These are phyloP conservation scores for Ogataea siamensis DNA, from an alignment of 805 yeast genomes.

Conservation along the genomic window DNA sequence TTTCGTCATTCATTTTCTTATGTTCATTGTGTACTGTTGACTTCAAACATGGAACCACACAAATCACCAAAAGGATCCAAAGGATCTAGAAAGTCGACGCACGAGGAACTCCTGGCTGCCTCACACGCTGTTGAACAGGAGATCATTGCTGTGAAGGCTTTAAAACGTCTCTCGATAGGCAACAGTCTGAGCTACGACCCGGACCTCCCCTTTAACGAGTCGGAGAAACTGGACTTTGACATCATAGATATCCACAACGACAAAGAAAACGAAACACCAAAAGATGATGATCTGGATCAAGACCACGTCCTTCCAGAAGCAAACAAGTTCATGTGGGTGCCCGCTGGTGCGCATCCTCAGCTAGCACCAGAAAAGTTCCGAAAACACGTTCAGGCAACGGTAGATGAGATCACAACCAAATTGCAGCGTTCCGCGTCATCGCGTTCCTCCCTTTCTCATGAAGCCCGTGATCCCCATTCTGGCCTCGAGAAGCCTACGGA, in stretches of 20 bases:
- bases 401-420: slow-evolving; percentile 48
- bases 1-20: slow-evolving; percentile 10
- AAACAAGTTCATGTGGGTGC: slow-evolving; percentile 81
- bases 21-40: slow-evolving; percentile 9
- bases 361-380: slow-evolving; percentile 88
- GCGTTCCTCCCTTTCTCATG: slow-evolving; percentile 28
- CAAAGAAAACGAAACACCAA: slow-evolving; percentile 8
- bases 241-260: slow-evolving; percentile 19
- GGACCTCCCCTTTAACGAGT: slow-evolving; percentile 51
- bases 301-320: slow-evolving; percentile 32
- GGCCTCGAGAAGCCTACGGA: background rate
- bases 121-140: slow-evolving; percentile 77
- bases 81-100: slow-evolving; percentile 29
- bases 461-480: slow-evolving; percentile 7
- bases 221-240: slow-evolving; percentile 24
- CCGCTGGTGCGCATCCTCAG: slow-evolving; percentile 91
- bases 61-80: slow-evolving; percentile 5
- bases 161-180: slow-evolving; percentile 74
- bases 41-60: slow-evolving; percentile 6
- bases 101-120: slow-evolving; percentile 50
- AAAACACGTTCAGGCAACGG: slow-evolving; percentile 61
- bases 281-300: slow-evolving; percentile 16
- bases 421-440: slow-evolving; percentile 30
- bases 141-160: slow-evolving; percentile 66
- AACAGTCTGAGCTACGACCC: slow-evolving; percentile 62